A percentile compares a stretch with the other conserved stretches of the same genome.
phyloP scores from a whole-genome alignment of 1,284 basidiomycete species.

The Peniophora sp. region DNA sequence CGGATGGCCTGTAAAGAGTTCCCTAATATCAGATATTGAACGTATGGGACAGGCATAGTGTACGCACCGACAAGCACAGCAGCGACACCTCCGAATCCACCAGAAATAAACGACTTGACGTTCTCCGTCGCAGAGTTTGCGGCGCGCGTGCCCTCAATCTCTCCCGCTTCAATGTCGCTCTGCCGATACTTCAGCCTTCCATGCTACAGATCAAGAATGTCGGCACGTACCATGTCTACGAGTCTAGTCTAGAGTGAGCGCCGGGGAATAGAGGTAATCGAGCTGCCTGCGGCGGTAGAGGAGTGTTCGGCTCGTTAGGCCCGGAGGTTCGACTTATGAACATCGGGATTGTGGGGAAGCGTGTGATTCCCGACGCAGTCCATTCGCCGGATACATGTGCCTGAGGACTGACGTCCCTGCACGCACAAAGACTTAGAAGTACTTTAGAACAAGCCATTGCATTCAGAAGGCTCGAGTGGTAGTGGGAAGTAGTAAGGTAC shows the following conservation, averaged over 20 bases:
- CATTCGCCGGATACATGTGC: too few species aligned
- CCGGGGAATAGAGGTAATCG: background rate
- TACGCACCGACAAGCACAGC: slow-evolving; percentile 83
- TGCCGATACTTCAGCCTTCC: too few species aligned
- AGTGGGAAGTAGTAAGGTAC: too few species aligned
- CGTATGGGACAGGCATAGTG: background rate
- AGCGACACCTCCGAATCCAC: slow-evolving; percentile 85
- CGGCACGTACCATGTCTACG: background rate
- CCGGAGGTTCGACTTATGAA: too few species aligned
- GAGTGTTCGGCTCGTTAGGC: slow-evolving; percentile 4
- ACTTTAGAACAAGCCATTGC: too few species aligned
- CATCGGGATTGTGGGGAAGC: too few species aligned
- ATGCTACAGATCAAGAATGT: too few species aligned
- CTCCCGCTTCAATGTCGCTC: background rate
- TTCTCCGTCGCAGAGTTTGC: slow-evolving; percentile 44
- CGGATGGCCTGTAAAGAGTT: slow-evolving; percentile 74
- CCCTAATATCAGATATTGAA: background rate
- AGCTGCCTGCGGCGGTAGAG: background rate
- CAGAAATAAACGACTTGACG: slow-evolving; percentile 81
- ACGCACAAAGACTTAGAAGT: too few species aligned
- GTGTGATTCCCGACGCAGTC: too few species aligned
- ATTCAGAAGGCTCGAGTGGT: too few species aligned
- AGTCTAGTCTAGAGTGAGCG: too few species aligned
- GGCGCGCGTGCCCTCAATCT: slow-evolving; percentile 2
- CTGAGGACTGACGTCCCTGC: too few species aligned